phyloP scores from a whole-genome alignment of 768 basidiomycete species.

The Mycena floridula region DNA sequence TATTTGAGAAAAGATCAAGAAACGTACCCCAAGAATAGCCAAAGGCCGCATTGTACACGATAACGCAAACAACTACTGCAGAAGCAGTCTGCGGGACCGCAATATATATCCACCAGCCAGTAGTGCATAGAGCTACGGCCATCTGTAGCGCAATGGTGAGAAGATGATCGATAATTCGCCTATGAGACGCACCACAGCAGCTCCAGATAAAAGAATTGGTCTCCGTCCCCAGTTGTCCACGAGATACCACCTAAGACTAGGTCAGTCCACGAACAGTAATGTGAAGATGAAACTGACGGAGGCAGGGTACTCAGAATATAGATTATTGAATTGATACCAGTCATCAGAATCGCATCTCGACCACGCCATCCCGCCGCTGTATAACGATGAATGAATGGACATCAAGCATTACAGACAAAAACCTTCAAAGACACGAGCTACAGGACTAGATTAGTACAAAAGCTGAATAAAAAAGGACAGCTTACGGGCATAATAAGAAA shows the following conservation, averaged over 20 bases:
- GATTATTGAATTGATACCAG: constrained; percentile 85
- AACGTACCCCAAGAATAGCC: constrained; percentile 60
- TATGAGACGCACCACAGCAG: constrained; percentile 53
- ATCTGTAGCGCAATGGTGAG: constrained; percentile 40
- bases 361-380: constrained; percentile 94
- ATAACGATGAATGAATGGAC: constrained; percentile 7
- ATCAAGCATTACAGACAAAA: constrained; percentile 6
- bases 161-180: background rate
- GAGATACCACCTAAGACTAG: constrained; percentile 72
- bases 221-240: constrained; percentile 90
- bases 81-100: constrained; percentile 81
- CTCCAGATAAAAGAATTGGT: constrained; percentile 80
- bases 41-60: constrained; percentile 91
- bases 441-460: constrained; percentile 1
- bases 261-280: constrained; percentile 7
- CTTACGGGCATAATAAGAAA: constrained; percentile 92
- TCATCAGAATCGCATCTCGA: constrained; percentile 90
- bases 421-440: constrained; percentile 92
- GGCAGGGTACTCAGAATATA: constrained; percentile 78
- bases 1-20: background rate
- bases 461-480: constrained; percentile 10
- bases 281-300: constrained; percentile 54
- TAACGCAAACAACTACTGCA: constrained; percentile 84
- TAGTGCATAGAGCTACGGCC: constrained; percentile 71
- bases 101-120: constrained; percentile 92